Evolutionary conservation across 345 rosid genomes (phyloP).

Genomic region (Cochlearia excelsa): DNA sequence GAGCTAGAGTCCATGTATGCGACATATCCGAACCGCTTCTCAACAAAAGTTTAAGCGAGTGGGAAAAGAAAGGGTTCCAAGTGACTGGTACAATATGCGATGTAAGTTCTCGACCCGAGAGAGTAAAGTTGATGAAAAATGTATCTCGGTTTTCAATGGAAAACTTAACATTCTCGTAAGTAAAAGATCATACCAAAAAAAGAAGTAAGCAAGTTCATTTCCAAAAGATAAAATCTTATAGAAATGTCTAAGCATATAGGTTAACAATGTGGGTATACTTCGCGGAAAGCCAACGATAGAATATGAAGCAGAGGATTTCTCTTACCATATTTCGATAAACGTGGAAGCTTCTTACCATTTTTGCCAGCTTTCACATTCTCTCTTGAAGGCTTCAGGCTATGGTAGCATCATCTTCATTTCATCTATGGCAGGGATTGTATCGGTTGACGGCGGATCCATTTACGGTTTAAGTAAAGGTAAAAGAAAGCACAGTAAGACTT

Average conservation of each 20-base stretch:
- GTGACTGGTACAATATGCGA: conserved; percentile 23
- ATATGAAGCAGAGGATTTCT: conserved; percentile 41
- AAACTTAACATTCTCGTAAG: conserved; percentile 18
- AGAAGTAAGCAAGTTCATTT: too few species aligned
- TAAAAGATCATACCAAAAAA: not conserved
- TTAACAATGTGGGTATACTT: conserved; percentile 48
- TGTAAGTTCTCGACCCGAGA: conserved; percentile 2
- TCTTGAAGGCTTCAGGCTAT: conserved; percentile 43
- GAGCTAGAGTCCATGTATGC: conserved; percentile 15
- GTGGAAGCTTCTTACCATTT: conserved; percentile 51
- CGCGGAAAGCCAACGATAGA: conserved; percentile 37
- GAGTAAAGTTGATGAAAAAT: conserved; percentile 9
- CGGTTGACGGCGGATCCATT: conserved; percentile 25
- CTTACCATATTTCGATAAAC: conserved; percentile 42
- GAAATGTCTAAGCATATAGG: not conserved
- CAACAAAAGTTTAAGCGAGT: conserved; percentile 6
- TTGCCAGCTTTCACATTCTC: conserved; percentile 32
- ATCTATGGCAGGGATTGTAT: conserved; percentile 34
- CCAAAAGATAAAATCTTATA: too few species aligned
- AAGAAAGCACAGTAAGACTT: not conserved
- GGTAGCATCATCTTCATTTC: conserved; percentile 56
- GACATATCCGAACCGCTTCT: not conserved
- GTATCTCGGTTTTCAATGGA: conserved; percentile 4
- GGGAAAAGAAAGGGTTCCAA: conserved; percentile 28
- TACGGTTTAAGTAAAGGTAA: conserved; percentile 32